These are phyloP conservation scores for Trapa incisa DNA, from an alignment of 345 rosid genomes.

Conservation along the genomic window DNA sequence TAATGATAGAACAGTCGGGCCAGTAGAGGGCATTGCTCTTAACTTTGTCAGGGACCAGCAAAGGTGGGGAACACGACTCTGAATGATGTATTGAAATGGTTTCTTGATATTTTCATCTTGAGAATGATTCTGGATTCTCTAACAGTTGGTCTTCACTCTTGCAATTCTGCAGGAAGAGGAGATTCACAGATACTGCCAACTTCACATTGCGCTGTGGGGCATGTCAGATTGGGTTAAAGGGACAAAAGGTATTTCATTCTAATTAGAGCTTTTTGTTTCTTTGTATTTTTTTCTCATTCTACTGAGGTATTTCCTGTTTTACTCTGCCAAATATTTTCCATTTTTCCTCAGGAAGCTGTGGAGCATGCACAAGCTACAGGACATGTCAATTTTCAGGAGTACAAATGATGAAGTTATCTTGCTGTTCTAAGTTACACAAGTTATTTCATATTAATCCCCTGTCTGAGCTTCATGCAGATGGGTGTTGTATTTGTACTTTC, in stretches of 20 bases:
- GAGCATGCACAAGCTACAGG: slow-evolving; percentile 96
- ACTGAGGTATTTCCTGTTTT: too few species aligned
- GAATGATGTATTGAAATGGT: background rate
- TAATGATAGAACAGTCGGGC: slow-evolving; percentile 51
- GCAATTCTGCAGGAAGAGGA: too few species aligned
- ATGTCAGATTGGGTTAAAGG: slow-evolving; percentile 47
- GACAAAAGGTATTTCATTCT: too few species aligned
- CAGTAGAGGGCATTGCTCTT: slow-evolving; percentile 40
- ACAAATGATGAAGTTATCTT: slow-evolving; percentile 21
- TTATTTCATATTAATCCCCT: too few species aligned
- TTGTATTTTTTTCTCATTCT: too few species aligned
- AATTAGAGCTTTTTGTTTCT: too few species aligned
- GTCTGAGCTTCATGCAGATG: too few species aligned
- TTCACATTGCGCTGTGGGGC: slow-evolving; percentile 86
- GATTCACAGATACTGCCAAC: slow-evolving; percentile 61
- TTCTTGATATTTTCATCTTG: background rate
- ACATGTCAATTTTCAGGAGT: slow-evolving; percentile 89
- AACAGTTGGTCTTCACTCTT: background rate
- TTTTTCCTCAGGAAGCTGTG: slow-evolving; percentile 35
- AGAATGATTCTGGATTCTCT: background rate
- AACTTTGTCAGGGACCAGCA: slow-evolving; percentile 70
- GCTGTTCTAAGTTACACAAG: background rate
- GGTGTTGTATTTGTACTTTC: too few species aligned
- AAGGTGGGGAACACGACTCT: slow-evolving; percentile 26
- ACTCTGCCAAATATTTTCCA: too few species aligned